These are phyloP conservation scores for Thelephora terrestris DNA, from an alignment of 1,284 basidiomycete species.

Conservation along the genomic window DNA sequence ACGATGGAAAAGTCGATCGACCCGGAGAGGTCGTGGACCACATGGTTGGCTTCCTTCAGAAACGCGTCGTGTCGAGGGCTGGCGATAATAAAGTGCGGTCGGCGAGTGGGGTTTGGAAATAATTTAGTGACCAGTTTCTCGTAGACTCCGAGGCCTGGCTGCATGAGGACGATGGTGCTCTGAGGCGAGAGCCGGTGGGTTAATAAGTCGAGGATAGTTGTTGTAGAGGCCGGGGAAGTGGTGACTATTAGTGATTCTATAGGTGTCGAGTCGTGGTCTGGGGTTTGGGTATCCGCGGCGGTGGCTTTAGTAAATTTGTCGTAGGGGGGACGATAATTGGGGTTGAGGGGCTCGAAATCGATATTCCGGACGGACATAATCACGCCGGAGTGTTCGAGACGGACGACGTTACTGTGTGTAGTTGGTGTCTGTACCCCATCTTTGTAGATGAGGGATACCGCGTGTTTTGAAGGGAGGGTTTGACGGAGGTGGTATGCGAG, in stretches of 20 bases:
- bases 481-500: slow-evolving; percentile 70
- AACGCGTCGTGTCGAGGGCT: slow-evolving; percentile 77
- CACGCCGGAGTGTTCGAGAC: slow-evolving; percentile 39
- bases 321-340: slow-evolving; percentile 9
- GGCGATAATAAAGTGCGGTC: slow-evolving; percentile 84
- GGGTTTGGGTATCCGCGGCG: background rate
- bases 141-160: slow-evolving; percentile 90
- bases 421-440: slow-evolving; percentile 24
- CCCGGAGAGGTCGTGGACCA: slow-evolving; percentile 72
- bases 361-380: slow-evolving; percentile 32
- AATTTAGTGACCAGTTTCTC: slow-evolving; percentile 62
- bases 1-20: slow-evolving; percentile 72
- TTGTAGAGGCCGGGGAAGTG: slow-evolving; percentile 67
- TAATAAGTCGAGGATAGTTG: slow-evolving; percentile 50
- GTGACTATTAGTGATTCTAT: slow-evolving; percentile 77
- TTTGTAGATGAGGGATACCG: slow-evolving; percentile 63
- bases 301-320: background rate
- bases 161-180: slow-evolving; percentile 82
- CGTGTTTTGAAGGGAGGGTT: slow-evolving; percentile 37
- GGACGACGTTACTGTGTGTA: slow-evolving; percentile 25
- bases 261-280: slow-evolving; percentile 2
- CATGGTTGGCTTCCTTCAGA: slow-evolving; percentile 38
- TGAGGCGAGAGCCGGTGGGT: slow-evolving; percentile 52
- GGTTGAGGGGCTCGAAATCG: slow-evolving; percentile 35
- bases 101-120: slow-evolving; percentile 62